phyloP scores from a whole-genome alignment of 2,329 filamentous ascomycete species.

The Diaporthe sp. region DNA sequence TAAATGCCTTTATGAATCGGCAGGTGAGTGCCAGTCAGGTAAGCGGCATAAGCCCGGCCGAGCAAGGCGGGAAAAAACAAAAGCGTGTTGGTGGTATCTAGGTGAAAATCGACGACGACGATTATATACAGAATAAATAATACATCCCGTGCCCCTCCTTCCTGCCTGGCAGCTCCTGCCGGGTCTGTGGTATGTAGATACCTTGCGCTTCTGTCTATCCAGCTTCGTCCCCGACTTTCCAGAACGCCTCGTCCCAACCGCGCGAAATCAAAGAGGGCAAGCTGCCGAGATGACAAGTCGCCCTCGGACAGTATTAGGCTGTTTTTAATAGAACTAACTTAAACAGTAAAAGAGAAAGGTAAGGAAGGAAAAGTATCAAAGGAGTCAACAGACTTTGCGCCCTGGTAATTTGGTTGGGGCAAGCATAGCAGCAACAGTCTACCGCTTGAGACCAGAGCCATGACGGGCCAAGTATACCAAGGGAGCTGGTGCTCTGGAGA shows the following conservation, averaged over 20 bases:
- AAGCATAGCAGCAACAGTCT: not conserved
- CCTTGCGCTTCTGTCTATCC: constrained; percentile 9
- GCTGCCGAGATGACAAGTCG: not conserved
- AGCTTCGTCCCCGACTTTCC: constrained; percentile 21
- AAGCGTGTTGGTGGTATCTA: constrained; percentile 38
- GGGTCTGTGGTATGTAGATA: not conserved
- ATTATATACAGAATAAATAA: constrained; percentile 33
- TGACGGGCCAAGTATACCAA: not conserved
- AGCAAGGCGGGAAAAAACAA: constrained; percentile 2
- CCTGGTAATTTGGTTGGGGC: not conserved
- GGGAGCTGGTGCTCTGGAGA: not conserved
- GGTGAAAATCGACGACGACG: constrained; percentile 18
- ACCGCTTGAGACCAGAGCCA: not conserved
- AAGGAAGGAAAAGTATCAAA: not conserved
- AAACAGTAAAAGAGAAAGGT: no score
- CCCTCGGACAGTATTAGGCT: not conserved
- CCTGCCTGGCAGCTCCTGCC: not conserved
- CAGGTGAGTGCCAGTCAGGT: not conserved
- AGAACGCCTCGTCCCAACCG: constrained; percentile 11
- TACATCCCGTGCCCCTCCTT: constrained; percentile 7
- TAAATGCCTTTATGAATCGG: not conserved
- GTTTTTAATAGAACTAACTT: not conserved
- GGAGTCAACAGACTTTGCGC: not conserved
- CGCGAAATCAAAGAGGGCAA: not conserved
- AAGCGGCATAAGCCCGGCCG: not conserved